Conservation (phyloP, 495 filamentous ascomycete species). For the Daldinia caldariorum region DNA sequence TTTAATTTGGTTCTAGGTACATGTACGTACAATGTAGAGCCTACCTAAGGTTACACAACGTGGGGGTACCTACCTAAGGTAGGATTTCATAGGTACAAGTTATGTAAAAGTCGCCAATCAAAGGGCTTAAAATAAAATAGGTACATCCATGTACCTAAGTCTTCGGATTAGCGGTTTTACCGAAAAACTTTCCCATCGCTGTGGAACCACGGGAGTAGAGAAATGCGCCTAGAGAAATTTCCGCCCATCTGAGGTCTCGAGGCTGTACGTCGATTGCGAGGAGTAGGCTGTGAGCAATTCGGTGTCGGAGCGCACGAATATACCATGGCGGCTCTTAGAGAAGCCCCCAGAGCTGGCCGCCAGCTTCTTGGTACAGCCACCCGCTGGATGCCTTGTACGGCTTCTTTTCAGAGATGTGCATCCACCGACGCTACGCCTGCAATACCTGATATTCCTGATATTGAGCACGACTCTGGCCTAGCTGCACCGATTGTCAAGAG, state of each 20-base stretch:
- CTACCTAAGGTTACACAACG: not conserved
- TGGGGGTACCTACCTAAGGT: not conserved
- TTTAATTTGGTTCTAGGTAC: not conserved
- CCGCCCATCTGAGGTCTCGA: constrained; percentile 20
- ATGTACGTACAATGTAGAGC: too few species aligned
- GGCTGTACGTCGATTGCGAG: constrained; percentile 21
- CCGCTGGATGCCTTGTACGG: constrained; percentile 35
- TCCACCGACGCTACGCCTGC: constrained; percentile 49
- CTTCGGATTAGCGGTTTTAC: not conserved
- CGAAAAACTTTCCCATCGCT: constrained; percentile 17
- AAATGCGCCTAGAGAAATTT: constrained; percentile 24
- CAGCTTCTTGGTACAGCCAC: constrained; percentile 37
- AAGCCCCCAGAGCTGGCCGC: constrained; percentile 39
- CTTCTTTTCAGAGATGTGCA: constrained; percentile 48
- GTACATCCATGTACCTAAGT: too few species aligned
- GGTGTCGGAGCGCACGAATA: constrained; percentile 15
- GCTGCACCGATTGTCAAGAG: constrained; percentile 44
- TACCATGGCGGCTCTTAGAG: constrained; percentile 45
- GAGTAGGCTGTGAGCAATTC: constrained; percentile 20
- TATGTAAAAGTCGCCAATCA: not conserved
- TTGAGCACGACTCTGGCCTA: constrained; percentile 54
- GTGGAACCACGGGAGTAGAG: not conserved
- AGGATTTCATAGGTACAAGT: too few species aligned
- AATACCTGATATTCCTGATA: constrained; percentile 52
- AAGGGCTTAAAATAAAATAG: not conserved